phyloP scores from a whole-genome alignment of 768 basidiomycete genomes.

The Podaxis mareebaensis region DNA sequence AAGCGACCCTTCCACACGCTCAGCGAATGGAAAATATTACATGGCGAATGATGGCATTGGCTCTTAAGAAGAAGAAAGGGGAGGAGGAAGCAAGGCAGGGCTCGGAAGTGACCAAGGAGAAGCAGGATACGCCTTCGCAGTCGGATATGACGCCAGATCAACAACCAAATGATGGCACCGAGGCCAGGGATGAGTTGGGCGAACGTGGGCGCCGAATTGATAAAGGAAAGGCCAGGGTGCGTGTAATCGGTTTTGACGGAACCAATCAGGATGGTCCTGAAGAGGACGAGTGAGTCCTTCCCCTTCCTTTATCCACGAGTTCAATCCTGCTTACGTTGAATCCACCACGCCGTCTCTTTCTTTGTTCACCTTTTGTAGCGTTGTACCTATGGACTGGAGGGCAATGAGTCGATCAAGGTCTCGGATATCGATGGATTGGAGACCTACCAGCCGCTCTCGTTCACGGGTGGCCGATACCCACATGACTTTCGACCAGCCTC shows the following conservation, averaged over 20 bases:
- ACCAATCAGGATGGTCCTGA: constrained; percentile 69
- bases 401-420: constrained; percentile 90
- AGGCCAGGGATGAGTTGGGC: constrained; percentile 28
- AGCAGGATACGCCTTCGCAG: constrained; percentile 16
- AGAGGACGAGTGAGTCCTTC: constrained; percentile 67
- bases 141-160: constrained; percentile 22
- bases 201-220: constrained; percentile 74
- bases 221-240: constrained; percentile 78
- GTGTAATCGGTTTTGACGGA: constrained; percentile 82
- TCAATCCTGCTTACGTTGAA: constrained; percentile 16
- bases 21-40: constrained; percentile 98
- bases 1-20: constrained; percentile 86
- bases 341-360: constrained; percentile 1
- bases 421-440: constrained; percentile 91
- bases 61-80: constrained; percentile 85
- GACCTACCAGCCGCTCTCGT: constrained; percentile 73
- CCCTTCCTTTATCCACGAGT: constrained; percentile 4
- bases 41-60: constrained; percentile 98
- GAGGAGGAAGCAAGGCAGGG: constrained; percentile 48
- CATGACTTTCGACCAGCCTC: constrained; percentile 49
- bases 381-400: constrained; percentile 88
- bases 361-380: constrained; percentile 33
- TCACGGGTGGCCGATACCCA: constrained; percentile 68
- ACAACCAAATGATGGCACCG: constrained; percentile 22
- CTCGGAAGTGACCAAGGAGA: constrained; percentile 16